phyloP scores from a whole-genome alignment of 2,329 filamentous ascomycete species.

The Lachnellula occidentalis region DNA sequence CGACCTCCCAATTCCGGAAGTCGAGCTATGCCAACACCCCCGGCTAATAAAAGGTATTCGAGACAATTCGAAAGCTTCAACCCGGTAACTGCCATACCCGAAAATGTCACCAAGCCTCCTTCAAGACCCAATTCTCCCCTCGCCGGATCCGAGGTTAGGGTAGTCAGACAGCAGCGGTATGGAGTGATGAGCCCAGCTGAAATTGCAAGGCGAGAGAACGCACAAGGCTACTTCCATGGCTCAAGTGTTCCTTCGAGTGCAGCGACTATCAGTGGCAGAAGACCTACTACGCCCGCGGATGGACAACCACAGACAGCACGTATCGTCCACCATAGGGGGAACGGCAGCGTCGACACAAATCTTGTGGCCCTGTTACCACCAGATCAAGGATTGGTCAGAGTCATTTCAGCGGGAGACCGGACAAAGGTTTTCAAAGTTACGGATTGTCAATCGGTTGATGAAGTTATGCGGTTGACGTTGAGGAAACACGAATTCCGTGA shows the following conservation, averaged over 20 bases:
- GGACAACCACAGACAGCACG: constrained; percentile 50
- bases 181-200: constrained; percentile 54
- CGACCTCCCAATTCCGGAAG: constrained; percentile 51
- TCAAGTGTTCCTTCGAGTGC: constrained; percentile 43
- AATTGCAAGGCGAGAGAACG: constrained; percentile 43
- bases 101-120: constrained; percentile 45
- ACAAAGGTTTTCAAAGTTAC: constrained; percentile 93
- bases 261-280: constrained; percentile 47
- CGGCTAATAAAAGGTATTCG: constrained; percentile 59
- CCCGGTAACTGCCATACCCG: constrained; percentile 25
- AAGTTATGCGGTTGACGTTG: constrained; percentile 84
- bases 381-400: constrained; percentile 83
- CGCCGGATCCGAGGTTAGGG: constrained; percentile 23
- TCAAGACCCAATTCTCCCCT: constrained; percentile 68
- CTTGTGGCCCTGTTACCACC: constrained; percentile 80
- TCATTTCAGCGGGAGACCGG: constrained; percentile 86
- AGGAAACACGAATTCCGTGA: constrained; percentile 84
- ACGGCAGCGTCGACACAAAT: constrained; percentile 78
- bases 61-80: constrained; percentile 47
- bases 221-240: constrained; percentile 47
- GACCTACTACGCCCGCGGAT: constrained; percentile 58
- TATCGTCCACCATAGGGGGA: constrained; percentile 67
- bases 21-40: constrained; percentile 39
- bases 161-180: constrained; percentile 45
- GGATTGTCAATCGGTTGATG: constrained; percentile 84